Evolutionary conservation across 345 rosid species (phyloP).

Genomic region (Euphorbia tirucalli): DNA sequence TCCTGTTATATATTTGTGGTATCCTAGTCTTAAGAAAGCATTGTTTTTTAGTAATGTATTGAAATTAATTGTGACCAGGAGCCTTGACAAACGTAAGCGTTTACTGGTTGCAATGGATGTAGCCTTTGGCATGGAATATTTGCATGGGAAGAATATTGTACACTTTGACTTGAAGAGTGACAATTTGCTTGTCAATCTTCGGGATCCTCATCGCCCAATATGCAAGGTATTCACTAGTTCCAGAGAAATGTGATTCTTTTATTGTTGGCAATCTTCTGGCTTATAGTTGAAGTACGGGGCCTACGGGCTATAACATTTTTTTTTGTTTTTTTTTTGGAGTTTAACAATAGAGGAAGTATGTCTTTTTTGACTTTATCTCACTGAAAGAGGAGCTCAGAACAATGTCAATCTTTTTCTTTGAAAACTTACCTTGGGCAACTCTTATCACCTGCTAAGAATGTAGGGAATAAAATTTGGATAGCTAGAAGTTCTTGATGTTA

Average conservation of each 20-base stretch:
- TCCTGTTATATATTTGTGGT: neutral
- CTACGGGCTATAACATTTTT: too few relatives aligned
- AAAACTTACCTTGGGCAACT: too few relatives aligned
- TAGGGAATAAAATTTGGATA: too few relatives aligned
- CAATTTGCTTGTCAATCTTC: slow-evolving; percentile 70
- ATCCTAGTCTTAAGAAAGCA: neutral
- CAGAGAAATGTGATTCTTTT: neutral
- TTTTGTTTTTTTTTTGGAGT: too few relatives aligned
- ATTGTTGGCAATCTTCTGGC: neutral
- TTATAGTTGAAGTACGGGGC: too few relatives aligned
- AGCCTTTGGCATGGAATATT: slow-evolving; percentile 74
- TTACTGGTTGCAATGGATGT: slow-evolving; percentile 67
- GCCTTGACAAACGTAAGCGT: slow-evolving; percentile 57
- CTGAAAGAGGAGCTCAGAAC: neutral
- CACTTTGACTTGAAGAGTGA: slow-evolving; percentile 75
- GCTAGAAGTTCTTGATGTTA: too few relatives aligned
- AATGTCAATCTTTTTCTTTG: neutral
- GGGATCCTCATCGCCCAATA: slow-evolving; percentile 68
- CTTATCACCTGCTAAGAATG: too few relatives aligned
- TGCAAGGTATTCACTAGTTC: slow-evolving; percentile 52
- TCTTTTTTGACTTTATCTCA: neutral
- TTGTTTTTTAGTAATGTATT: neutral
- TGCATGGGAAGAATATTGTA: slow-evolving; percentile 67
- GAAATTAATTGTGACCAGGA: slow-evolving; percentile 31
- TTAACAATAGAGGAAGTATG: neutral